Evolutionary conservation across 2,329 filamentous ascomycete genomes (phyloP), one percentile per base, ranked within the genome.

Genomic region (Trichophyton mentagrophytes): DNA sequence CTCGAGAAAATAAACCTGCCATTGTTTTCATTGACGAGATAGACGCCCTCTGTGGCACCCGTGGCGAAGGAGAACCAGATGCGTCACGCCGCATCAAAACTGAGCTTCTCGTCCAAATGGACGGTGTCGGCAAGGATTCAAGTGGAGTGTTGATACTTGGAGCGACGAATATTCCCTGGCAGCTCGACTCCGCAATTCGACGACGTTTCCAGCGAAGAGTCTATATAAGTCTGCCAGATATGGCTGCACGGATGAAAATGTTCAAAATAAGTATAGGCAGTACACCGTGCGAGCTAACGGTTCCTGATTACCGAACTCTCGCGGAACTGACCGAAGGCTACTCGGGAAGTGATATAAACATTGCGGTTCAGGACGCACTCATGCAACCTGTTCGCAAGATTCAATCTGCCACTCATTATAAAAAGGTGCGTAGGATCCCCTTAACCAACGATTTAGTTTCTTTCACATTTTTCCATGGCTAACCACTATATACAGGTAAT

Each of bases 21-120:
- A 96, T 99, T 71, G 96, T 97, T 74, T 97, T 97, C 77, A 96
- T 97, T 70, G 92, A 97, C 73, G 92, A 97, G 75, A 90, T 97
- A 65, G 93, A 99, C 73, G 93, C 93, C 3, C 85, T 99, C 1
- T 97, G 93, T 71, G 93, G 93, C 0, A 91, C 92, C 7, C 85
- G 93, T 69, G 85, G 85, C 56, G 93, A 99, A 80, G 93, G 93
- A 72, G 95, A 99, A 78, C 96, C 91, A 1, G 93, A 99, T 79
- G 93, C 95, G 1, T 96, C 91, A 59, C 84, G 93, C 63, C 88
- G 93, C 72, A 99, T 99, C 80, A 99, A 99, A 78, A 99, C 93
- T 0, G 93, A 99, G 75, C 85, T 99, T 69, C 85, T 99, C 13
- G 92, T 99, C 17, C 93, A 99, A 75, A 99, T 99, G 93, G 93